phyloP scores from a whole-genome alignment of 1,284 basidiomycete species.

The Ganoderma resinaceum region DNA sequence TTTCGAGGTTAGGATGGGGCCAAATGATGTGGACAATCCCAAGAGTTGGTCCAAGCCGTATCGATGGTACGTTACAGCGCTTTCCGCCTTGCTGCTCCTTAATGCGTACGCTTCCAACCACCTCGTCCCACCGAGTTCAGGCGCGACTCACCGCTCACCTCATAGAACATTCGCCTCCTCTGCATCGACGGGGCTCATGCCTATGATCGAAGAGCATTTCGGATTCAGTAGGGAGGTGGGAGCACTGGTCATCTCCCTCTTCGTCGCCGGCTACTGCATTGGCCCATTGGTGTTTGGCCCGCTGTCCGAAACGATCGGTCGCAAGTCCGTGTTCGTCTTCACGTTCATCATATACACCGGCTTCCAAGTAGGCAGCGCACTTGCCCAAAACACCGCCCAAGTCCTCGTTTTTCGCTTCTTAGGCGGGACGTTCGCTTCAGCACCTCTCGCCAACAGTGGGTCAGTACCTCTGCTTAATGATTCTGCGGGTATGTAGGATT shows the following conservation, averaged over 20 bases:
- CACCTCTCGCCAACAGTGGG: constrained; percentile 48
- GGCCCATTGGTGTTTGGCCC: constrained; percentile 74
- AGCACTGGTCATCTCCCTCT: constrained; percentile 47
- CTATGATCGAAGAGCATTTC: constrained; percentile 58
- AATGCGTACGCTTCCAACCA: constrained; percentile 57
- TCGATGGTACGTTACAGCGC: constrained; percentile 70
- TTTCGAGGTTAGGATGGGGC: constrained; percentile 48
- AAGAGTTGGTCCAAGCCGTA: constrained; percentile 67
- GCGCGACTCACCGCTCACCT: constrained; percentile 11
- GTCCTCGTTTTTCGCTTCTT: constrained; percentile 74
- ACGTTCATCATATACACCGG: constrained; percentile 40
- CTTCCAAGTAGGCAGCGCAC: constrained; percentile 72
- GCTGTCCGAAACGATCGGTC: constrained; percentile 63
- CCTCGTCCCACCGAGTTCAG: background rate
- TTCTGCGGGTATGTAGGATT: background rate
- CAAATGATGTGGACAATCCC: constrained; percentile 51
- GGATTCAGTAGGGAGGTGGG: constrained; percentile 58
- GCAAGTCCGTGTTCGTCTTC: constrained; percentile 71
- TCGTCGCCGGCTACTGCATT: constrained; percentile 53
- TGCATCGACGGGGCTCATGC: constrained; percentile 56
- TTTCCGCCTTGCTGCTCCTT: constrained; percentile 69
- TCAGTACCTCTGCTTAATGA: constrained; percentile 5
- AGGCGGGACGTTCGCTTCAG: constrained; percentile 60
- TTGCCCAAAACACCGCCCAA: constrained; percentile 61
- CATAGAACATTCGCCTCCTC: constrained; percentile 67